Evolutionary conservation across 345 rosid genomes (phyloP).

Genomic region (Lepidium africanum): DNA sequence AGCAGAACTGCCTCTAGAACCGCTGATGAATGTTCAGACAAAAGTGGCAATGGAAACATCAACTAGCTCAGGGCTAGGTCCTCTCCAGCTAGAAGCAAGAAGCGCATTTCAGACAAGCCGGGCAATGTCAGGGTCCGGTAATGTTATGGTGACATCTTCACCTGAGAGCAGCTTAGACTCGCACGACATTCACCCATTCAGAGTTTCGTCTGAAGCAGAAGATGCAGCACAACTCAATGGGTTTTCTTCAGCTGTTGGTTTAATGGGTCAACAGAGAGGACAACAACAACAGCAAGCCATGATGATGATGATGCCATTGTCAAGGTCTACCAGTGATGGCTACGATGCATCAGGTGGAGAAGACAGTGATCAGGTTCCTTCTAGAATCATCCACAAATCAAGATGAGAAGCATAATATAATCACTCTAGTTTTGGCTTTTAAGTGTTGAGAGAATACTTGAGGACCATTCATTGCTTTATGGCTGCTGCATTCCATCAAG

Average conservation of each 20-base stretch:
- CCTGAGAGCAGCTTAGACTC: conserved; percentile 98
- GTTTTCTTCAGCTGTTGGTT: conserved; percentile 36
- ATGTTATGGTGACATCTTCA: conserved; percentile 63
- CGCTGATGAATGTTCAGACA: conserved; percentile 34
- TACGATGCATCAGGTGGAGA: conserved; percentile 98
- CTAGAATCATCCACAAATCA: conserved; percentile 60
- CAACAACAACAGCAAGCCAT: conserved; percentile 26
- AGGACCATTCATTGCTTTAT: not conserved
- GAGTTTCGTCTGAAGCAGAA: conserved; percentile 74
- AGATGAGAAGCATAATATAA: conserved; percentile 4
- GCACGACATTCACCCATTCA: conserved; percentile 82
- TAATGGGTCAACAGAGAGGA: conserved; percentile 26
- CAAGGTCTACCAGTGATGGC: conserved; percentile 91
- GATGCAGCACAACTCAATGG: conserved; percentile 57
- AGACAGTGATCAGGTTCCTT: conserved; percentile 89
- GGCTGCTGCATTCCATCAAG: conserved; percentile 4
- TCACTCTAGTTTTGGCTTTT: conserved; percentile 2
- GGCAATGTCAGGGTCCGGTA: conserved; percentile 73
- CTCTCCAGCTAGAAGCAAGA: conserved; percentile 90
- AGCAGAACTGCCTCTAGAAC: conserved; percentile 64
- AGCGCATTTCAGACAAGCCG: conserved; percentile 91
- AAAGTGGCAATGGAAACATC: conserved; percentile 59
- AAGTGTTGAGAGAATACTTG: not conserved
- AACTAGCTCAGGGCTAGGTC: conserved; percentile 65
- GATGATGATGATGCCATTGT: conserved; percentile 62